phyloP scores from a whole-genome alignment of 192 early-diverging fungal species.

The Coemansia umbellata region DNA sequence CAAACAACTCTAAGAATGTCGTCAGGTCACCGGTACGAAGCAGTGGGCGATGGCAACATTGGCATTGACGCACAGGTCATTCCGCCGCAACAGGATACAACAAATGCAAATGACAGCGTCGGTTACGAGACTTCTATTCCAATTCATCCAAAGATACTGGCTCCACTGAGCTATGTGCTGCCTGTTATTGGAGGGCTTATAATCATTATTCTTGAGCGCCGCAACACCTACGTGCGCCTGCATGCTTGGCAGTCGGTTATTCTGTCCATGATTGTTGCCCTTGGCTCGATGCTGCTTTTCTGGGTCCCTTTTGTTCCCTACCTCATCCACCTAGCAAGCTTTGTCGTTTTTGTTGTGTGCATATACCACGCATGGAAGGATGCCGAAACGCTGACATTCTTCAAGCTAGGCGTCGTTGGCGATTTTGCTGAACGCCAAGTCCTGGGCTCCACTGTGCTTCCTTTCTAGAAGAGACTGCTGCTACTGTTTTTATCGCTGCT shows the following conservation, averaged over 20 bases:
- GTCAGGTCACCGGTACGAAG: conserved; percentile 36
- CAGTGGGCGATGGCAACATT: conserved; percentile 46
- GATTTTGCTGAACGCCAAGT: conserved; percentile 51
- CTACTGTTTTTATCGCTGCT: too few relatives aligned
- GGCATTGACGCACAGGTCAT: conserved; percentile 43
- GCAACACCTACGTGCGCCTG: conserved; percentile 44
- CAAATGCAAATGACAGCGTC: conserved; percentile 34
- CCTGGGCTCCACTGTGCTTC: conserved; percentile 41
- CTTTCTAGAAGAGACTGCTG: conserved; percentile 8
- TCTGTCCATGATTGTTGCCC: conserved; percentile 16
- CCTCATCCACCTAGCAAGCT: conserved; percentile 26
- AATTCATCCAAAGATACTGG: conserved; percentile 46
- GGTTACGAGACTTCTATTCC: conserved; percentile 48
- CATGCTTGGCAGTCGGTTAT: conserved; percentile 49
- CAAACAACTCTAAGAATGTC: conserved; percentile 19
- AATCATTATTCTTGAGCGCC: conserved; percentile 36
- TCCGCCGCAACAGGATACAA: conserved; percentile 16
- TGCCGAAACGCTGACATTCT: conserved; percentile 46
- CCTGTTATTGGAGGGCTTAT: conserved; percentile 27
- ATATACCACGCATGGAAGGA: conserved; percentile 41
- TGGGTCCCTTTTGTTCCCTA: conserved; percentile 33
- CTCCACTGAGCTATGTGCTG: conserved; percentile 44
- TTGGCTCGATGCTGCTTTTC: conserved; percentile 37
- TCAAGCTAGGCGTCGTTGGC: conserved; percentile 44
- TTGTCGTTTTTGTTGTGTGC: conserved; percentile 26